These are phyloP conservation scores for Protomyces arabidopsidicola DNA, from an alignment of 1,139 yeast genomes.

Conservation along the genomic window DNA sequence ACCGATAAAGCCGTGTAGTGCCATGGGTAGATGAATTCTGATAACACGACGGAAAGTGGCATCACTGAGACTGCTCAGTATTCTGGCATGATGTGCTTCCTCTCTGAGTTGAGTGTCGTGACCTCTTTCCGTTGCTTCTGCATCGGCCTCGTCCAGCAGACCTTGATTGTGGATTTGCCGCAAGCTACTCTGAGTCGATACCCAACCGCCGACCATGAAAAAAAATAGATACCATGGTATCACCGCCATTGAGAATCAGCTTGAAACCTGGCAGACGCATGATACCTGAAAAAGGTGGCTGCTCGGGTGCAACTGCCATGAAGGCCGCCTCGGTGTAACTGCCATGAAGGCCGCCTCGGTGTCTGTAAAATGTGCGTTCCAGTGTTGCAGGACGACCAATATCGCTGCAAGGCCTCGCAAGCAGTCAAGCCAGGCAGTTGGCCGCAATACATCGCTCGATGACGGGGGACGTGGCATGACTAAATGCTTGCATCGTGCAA, in stretches of 20 bases:
- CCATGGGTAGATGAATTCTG: constrained; percentile 4
- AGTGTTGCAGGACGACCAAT: not conserved
- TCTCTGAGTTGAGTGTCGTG: too few relatives aligned
- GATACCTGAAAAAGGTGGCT: not conserved
- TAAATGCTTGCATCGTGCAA: too few relatives aligned
- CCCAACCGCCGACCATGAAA: constrained; percentile 8
- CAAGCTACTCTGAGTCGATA: not conserved
- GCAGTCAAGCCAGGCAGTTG: not conserved
- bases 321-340: too few relatives aligned
- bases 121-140: not conserved
- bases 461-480: too few relatives aligned
- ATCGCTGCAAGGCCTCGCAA: not conserved
- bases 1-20: constrained; percentile 4
- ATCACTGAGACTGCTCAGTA: not conserved
- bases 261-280: not conserved
- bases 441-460: too few relatives aligned
- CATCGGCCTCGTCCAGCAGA: not conserved
- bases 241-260: not conserved
- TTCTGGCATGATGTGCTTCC: not conserved
- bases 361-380: not conserved
- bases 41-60: constrained; percentile 1
- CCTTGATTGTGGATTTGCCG: not conserved
- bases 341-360: not conserved
- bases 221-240: constrained; percentile 20
- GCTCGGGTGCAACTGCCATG: not conserved